Evolutionary conservation across 2,329 filamentous ascomycete species (phyloP).

Genomic region (Fusarium marasasianum): DNA sequence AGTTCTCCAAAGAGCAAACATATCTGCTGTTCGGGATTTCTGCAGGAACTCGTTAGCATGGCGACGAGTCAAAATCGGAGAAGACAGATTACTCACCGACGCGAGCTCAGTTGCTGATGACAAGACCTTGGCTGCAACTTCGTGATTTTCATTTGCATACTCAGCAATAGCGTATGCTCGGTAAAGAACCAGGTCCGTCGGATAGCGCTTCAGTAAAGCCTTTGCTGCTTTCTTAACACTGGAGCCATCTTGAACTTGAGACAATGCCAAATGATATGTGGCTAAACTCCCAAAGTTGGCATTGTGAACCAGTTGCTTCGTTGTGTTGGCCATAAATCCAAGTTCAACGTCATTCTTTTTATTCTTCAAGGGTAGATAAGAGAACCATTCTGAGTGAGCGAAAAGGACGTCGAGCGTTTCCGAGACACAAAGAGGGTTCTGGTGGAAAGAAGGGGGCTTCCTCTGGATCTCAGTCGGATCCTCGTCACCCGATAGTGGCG

Average conservation of each 20-base stretch:
- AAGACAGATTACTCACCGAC: constrained; percentile 40
- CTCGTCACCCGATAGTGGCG: not conserved
- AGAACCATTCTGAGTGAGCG: constrained; percentile 56
- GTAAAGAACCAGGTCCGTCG: constrained; percentile 74
- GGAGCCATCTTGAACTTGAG: constrained; percentile 62
- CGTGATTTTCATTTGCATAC: constrained; percentile 62
- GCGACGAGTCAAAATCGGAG: not conserved
- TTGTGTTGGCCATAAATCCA: constrained; percentile 60
- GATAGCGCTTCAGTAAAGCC: constrained; percentile 72
- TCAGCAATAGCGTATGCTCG: constrained; percentile 83
- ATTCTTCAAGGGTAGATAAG: constrained; percentile 46
- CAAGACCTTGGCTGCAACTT: constrained; percentile 72
- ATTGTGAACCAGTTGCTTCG: constrained; percentile 68
- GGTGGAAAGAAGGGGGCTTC: constrained; percentile 45
- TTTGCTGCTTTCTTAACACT: constrained; percentile 77
- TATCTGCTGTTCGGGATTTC: constrained; percentile 30
- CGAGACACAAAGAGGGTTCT: constrained; percentile 43
- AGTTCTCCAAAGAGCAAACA: constrained; percentile 62
- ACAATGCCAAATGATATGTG: constrained; percentile 76
- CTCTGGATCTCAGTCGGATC: constrained; percentile 35
- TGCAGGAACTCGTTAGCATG: constrained; percentile 18
- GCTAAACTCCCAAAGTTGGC: constrained; percentile 56
- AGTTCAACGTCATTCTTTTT: constrained; percentile 45
- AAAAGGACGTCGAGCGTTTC: constrained; percentile 65
- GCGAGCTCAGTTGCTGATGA: constrained; percentile 64